Base-by-base conservation (phyloP, 176 grass and related monocot species). In the Phoenix roebelenii region DNA sequence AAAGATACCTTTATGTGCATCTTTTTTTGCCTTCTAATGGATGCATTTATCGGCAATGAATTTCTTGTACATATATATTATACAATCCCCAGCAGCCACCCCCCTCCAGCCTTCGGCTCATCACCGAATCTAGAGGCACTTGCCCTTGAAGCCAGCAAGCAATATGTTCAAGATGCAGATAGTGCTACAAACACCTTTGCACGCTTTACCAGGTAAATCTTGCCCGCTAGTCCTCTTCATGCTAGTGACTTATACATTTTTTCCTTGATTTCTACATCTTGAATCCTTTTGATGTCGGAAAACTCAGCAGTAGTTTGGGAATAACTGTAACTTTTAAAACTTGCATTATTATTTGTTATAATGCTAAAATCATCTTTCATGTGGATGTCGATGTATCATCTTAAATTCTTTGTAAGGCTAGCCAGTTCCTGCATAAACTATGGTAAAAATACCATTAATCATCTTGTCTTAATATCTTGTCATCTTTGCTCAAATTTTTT, bases 131-230 rank as follows among this genome's bases (percentile, higher is more conserved):
- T 69, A 58, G 64, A 63, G 59, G 51, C 58, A 2, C 52, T 74
- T 25, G 51, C 25, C 54, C 57, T 53, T 68, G 64, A 63, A 39
- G 56, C 49, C 5, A 74, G 70, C 63, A 54, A 50, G 22, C 67
- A 64, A 57, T 57, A 51, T 55, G 9, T 49, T 52, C 62, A 51
- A 56, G 77, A 69, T 35, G 68, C 56, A 60, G 59, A 59, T 71
- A 66, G 26, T 16, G 35, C 56, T 54, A 49, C 56, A 68, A 51
- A 51, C 48, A 3, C 48, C 30, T 24, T 62, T 44, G 12, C 22
- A 57, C 17, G 16, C 66, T 62, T 68, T 50, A 29, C 16, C 53
- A 67, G 77, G 77, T 80, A 44, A 44, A 44, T 56, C 5, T 20
- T 62, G 32, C 20, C 23, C 15, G 16, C 16, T 25, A 30, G 16